Conservation (phyloP, 495 filamentous ascomycete genomes). For the Aspergillus sclerotiicarbonarius region DNA sequence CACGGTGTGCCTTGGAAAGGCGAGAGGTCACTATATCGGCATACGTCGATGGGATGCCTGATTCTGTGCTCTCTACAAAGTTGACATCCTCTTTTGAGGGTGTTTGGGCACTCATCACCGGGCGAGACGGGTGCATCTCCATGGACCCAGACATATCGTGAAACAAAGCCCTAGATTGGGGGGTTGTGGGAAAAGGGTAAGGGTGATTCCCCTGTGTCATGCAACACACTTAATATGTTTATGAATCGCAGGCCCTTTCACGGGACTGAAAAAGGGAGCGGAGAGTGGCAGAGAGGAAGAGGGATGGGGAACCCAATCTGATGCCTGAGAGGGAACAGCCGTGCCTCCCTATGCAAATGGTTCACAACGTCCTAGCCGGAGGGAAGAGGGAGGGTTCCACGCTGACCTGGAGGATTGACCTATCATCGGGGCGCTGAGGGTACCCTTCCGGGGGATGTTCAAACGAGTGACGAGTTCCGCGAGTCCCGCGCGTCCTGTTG, state of each 20-base stretch:
- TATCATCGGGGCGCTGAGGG: slow-evolving; percentile 8
- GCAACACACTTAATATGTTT: neutral
- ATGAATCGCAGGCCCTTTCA: neutral
- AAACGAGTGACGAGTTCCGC: slow-evolving; percentile 12
- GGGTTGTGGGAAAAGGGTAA: neutral
- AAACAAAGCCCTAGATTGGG: neutral
- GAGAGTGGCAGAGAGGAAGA: neutral
- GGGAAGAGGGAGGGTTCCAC: slow-evolving; percentile 6
- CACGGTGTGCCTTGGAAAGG: slow-evolving; percentile 41
- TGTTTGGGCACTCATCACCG: slow-evolving; percentile 14
- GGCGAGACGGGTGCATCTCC: slow-evolving; percentile 21
- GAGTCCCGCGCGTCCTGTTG: neutral
- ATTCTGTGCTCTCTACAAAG: slow-evolving; percentile 33
- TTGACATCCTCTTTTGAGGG: slow-evolving; percentile 30
- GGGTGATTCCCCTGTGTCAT: neutral
- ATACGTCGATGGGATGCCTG: slow-evolving; percentile 26
- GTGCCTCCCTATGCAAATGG: slow-evolving; percentile 5
- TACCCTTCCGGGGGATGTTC: slow-evolving; percentile 9
- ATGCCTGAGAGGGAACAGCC: neutral
- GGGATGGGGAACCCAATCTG: neutral
- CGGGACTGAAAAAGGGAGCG: neutral
- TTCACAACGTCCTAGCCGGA: slow-evolving; percentile 6
- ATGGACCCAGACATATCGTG: slow-evolving; percentile 24
- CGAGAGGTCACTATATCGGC: slow-evolving; percentile 31
- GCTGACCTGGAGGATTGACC: slow-evolving; percentile 1